Evolutionary conservation across 1,139 yeast genomes (phyloP), one percentile per base, ranked within the genome.

Genomic region (Geotrichum restrictum): DNA sequence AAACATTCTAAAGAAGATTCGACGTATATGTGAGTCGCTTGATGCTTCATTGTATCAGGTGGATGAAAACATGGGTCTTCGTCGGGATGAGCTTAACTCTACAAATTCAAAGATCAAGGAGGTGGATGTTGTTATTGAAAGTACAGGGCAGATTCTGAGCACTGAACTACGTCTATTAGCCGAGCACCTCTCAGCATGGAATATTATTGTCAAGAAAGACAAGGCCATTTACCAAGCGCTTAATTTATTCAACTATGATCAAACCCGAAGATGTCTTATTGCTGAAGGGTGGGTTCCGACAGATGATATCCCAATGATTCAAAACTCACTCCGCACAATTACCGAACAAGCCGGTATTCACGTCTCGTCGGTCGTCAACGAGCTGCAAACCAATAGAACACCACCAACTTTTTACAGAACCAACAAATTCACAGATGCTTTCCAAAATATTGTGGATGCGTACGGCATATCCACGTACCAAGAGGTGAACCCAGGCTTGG

Each of bases 271-370:
- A 62, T 86, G 95, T 56, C 74, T 93, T 53, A 88, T 93, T 56
- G 98, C 95, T n/a, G 98, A 93, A 74, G 99, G 98, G 32, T 93
- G 98, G 98, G 78, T 89, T 36, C 95, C 95, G 47, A 67, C 72
- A 29, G 76, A 74, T 57, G 83, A 80, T 55, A 65, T 83, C 34
- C 67, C 69, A 4, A 57, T 64, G 7, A 70, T 81, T 36, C 77
- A 77, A 62, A 62, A 67, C 19, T 69, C 77, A 2, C 67, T 88
- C 32, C 73, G 81, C 55, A 78, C 76, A 52, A 77, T 83, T 34
- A 77, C 88, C n/a, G 83, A 79, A 53, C 67, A 72, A 41, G 74
- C 80, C 36, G 80, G 83, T 16, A 68, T 78, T 36, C 80, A 79
- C 51, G 74, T 84, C 31, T 88, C 91, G 31, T 81, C 94, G 0